Base-by-base conservation (phyloP, 768 basidiomycete genomes). In the Sarcomyxa edulis region DNA sequence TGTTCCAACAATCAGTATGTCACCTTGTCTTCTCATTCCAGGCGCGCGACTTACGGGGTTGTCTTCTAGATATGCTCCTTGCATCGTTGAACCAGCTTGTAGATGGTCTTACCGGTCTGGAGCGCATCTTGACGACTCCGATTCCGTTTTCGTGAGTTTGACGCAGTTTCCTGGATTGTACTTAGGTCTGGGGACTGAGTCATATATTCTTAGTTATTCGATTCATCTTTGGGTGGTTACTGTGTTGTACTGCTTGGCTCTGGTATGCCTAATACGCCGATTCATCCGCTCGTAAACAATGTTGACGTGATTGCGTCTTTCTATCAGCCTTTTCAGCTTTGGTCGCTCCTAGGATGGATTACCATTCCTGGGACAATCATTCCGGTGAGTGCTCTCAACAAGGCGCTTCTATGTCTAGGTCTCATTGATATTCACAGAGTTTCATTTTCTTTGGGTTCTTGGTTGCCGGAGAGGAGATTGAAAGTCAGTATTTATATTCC, bases 401-500 rank as follows among this genome's bases (percentile, higher is more conserved):
- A 14, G 4, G n/a, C n/a, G 14, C 20, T 7, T 29, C 33, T 15
- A 6, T 32, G 8, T 15, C n/a, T n/a, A n/a, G n/a, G n/a, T n/a
- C n/a, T 28, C 21, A 11, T 21, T 30, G 28, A 7, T 7, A 12
- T 30, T 26, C 49, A 7, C 49, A 81, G 74, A 68, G 69, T 48
- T 84, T 84, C 55, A 66, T 81, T 40, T 84, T 81, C 66, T 83
- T 82, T 52, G 82, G 82, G 6, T 84, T 84, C 62, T 55, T 85
- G 42, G 79, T 78, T 33, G 80, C 81, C 20, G 81, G 81, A 30
- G 81, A 84, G 56, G 82, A 84, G 58, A 84, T 84, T 40, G 81
- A 84, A 58, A 81, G 81, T 82, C 43, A 49, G 77, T 62, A 23
- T n/a, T 14, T 24, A 50, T 40, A 32, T 20, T 33, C 25, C 36